phyloP scores from a whole-genome alignment of 1,284 basidiomycete species.

The Sporisorium reilianum region DNA sequence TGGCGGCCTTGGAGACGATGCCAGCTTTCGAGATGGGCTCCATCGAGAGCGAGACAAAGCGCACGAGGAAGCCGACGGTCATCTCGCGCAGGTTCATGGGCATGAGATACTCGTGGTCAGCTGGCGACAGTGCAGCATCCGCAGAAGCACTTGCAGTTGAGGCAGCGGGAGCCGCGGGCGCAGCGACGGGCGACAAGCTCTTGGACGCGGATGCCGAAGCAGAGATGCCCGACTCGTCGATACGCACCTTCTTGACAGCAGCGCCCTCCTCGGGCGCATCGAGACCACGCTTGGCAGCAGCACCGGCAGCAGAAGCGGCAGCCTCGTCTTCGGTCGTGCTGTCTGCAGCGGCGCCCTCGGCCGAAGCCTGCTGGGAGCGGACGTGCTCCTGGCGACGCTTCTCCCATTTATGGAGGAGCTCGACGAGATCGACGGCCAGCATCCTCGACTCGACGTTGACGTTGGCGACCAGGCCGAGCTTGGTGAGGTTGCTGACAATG shows the following conservation, averaged over 20 bases:
- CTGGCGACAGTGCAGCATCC: conserved; percentile 20
- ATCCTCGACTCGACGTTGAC: conserved; percentile 81
- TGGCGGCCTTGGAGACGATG: conserved; percentile 81
- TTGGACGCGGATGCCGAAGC: conserved; percentile 64
- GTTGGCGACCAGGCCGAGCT: conserved; percentile 82
- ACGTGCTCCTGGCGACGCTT: conserved; percentile 70
- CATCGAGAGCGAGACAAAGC: conserved; percentile 80
- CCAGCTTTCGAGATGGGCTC: conserved; percentile 78
- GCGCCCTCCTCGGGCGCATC: conserved; percentile 45
- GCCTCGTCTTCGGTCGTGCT: conserved; percentile 16
- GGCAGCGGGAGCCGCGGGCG: conserved; percentile 19
- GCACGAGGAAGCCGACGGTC: conserved; percentile 93
- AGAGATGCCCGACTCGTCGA: conserved; percentile 71
- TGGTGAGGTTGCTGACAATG: conserved; percentile 89
- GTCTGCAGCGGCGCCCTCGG: conserved; percentile 11
- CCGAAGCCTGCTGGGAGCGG: conserved; percentile 33
- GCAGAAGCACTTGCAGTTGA: conserved; percentile 1
- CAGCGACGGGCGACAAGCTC: conserved; percentile 54
- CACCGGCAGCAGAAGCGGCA: conserved; percentile 8
- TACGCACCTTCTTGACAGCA: conserved; percentile 70
- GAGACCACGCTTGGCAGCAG: conserved; percentile 35
- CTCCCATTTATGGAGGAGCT: conserved; percentile 71
- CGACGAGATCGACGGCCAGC: conserved; percentile 70
- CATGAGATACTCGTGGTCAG: conserved; percentile 60
- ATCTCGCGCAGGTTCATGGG: conserved; percentile 64